Evolutionary conservation across 768 basidiomycete species (phyloP).

Genomic region (Kwoniella heveanensis): DNA sequence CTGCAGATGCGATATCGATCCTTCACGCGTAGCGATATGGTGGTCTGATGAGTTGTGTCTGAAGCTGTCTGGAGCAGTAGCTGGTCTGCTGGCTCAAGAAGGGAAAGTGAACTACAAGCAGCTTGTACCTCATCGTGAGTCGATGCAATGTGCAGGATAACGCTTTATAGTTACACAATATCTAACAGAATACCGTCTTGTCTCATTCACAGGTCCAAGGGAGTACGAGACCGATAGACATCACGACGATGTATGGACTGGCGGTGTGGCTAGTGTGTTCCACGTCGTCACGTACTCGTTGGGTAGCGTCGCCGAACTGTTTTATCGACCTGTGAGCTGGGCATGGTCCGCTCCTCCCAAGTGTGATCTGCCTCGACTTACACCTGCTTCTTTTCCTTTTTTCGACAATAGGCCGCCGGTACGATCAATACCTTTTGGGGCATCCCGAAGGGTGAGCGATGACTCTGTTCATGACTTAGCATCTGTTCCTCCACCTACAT

Average conservation of each 20-base stretch:
- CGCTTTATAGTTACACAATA: neutral
- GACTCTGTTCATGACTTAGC: too few species aligned
- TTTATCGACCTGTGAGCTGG: neutral
- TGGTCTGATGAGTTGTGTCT: constrained; percentile 61
- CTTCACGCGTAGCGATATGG: constrained; percentile 63
- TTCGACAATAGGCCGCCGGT: constrained; percentile 56
- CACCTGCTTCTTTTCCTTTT: neutral
- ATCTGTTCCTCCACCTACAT: too few species aligned
- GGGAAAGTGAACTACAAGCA: constrained; percentile 58
- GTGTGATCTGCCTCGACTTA: neutral
- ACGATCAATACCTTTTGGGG: constrained; percentile 60
- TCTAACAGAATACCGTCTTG: constrained; percentile 56
- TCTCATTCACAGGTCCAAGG: constrained; percentile 58
- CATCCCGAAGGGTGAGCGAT: constrained; percentile 60
- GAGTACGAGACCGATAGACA: constrained; percentile 58
- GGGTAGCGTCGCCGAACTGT: constrained; percentile 27
- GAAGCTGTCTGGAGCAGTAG: constrained; percentile 63
- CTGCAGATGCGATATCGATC: constrained; percentile 63
- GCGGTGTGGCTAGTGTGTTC: constrained; percentile 59
- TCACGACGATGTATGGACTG: constrained; percentile 61
- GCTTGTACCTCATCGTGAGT: constrained; percentile 61
- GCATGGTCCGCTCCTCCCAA: neutral
- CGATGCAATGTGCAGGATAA: neutral
- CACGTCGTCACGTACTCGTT: constrained; percentile 61
- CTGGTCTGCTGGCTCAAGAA: constrained; percentile 60